Evolutionary conservation across 1,284 basidiomycete genomes (phyloP).

Genomic region (Cutaneotrichosporon mucoides): DNA sequence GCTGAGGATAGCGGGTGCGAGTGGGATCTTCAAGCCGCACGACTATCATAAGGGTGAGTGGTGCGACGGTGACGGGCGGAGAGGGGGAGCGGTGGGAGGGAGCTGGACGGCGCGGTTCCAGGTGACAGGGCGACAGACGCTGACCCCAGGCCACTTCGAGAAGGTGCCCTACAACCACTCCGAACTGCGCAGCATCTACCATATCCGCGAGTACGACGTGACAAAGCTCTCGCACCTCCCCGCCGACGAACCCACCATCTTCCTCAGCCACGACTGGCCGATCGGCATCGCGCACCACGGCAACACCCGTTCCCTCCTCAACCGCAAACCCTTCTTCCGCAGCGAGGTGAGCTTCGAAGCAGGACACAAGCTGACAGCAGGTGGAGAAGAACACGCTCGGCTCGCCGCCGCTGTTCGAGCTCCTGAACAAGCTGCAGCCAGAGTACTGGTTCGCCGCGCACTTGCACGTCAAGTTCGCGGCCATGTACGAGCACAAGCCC

Average conservation of each 20-base stretch:
- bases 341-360: constrained; percentile 55
- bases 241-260: constrained; percentile 54
- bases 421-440: constrained; percentile 71
- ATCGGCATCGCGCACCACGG: constrained; percentile 78
- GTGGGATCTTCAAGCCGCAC: constrained; percentile 83
- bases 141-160: constrained; percentile 53
- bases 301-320: constrained; percentile 62
- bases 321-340: constrained; percentile 76
- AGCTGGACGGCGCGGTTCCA: too few relatives aligned
- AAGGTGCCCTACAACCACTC: constrained; percentile 59
- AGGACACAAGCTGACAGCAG: constrained; percentile 19
- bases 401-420: constrained; percentile 78
- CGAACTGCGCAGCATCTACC: constrained; percentile 80
- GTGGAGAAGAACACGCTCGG: constrained; percentile 69
- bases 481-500: constrained; percentile 56
- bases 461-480: constrained; percentile 79
- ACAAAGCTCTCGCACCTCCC: constrained; percentile 59
- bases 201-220: constrained; percentile 82
- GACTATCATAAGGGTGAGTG: constrained; percentile 71
- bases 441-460: constrained; percentile 96
- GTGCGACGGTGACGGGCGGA: too few relatives aligned
- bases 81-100: too few relatives aligned
- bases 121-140: too few relatives aligned
- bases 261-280: constrained; percentile 98
- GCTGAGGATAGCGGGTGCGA: constrained; percentile 78